A percentile compares a stretch with the other conserved stretches of the same genome.
Evolutionary conservation across 345 rosid genomes (phyloP).

Genomic region (Melaleuca alternifolia): DNA sequence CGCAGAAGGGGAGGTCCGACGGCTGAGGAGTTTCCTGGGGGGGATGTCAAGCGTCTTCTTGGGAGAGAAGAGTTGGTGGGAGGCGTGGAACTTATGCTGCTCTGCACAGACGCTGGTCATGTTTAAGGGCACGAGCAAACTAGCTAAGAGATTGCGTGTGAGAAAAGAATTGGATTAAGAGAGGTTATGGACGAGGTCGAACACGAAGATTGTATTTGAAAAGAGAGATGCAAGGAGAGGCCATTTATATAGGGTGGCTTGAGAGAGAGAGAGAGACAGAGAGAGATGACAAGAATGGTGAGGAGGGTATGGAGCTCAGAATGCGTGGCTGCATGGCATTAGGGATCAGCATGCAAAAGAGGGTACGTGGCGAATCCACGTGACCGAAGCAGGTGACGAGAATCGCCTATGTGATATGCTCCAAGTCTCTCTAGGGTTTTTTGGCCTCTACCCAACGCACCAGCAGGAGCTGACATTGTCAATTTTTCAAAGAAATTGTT

Average conservation of each 20-base stretch:
- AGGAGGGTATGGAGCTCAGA: constrained; percentile 7
- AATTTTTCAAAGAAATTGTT: no score
- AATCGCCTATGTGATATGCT: constrained; percentile 14
- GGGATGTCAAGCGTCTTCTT: constrained; percentile 42
- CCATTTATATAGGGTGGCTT: not conserved
- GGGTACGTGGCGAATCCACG: constrained; percentile 29
- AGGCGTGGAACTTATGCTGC: constrained; percentile 27
- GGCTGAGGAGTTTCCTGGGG: constrained; percentile 39
- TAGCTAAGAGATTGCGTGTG: not conserved
- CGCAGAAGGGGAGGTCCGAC: not conserved
- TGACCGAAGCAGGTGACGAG: not conserved
- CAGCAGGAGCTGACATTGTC: not conserved
- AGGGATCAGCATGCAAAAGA: constrained; percentile 41
- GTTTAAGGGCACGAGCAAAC: not conserved
- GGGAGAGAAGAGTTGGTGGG: constrained; percentile 14
- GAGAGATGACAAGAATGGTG: not conserved
- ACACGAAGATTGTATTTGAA: not conserved
- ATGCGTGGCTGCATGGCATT: constrained; percentile 40
- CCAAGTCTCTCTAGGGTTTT: not conserved
- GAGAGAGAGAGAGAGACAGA: constrained; percentile 3
- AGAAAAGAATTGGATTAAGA: not conserved
- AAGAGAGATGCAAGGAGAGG: not conserved
- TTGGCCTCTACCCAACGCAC: not conserved
- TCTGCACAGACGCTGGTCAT: constrained; percentile 45
- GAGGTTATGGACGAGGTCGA: not conserved